Evolutionary conservation across 352 stramenopile genomes (phyloP).

Genomic region (Pythium volutum): DNA sequence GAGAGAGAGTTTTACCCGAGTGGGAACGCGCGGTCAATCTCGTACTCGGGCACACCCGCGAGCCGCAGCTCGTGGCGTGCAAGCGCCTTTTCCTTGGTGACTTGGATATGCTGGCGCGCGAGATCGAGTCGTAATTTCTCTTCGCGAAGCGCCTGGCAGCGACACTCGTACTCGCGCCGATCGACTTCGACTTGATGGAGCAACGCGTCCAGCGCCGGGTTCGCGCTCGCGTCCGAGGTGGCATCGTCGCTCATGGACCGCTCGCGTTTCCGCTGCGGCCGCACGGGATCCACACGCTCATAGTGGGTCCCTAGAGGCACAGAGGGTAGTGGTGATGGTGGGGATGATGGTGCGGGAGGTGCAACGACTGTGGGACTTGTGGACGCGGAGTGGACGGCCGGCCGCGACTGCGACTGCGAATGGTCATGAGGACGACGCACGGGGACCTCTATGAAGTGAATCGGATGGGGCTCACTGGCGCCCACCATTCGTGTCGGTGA

Average conservation of each 20-base stretch:
- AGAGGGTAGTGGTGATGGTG: neutral
- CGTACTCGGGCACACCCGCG: slow-evolving; percentile 18
- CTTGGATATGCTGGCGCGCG: slow-evolving; percentile 5
- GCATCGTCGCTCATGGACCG: neutral
- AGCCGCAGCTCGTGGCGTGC: slow-evolving; percentile 13
- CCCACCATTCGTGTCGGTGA: neutral
- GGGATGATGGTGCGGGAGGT: neutral
- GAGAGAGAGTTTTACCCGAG: no score
- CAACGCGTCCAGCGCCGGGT: neutral
- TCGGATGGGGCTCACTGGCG: no score
- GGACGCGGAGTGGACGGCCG: neutral
- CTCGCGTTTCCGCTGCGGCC: neutral
- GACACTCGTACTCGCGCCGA: neutral
- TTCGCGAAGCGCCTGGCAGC: slow-evolving; percentile 1
- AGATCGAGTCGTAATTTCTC: slow-evolving; percentile 1
- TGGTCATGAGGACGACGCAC: no score
- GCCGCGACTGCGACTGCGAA: neutral
- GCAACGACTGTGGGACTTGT: neutral
- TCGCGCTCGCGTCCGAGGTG: neutral
- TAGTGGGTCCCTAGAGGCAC: neutral
- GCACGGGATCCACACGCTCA: neutral
- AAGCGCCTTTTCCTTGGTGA: slow-evolving; percentile 18
- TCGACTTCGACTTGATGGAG: neutral
- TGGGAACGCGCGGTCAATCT: slow-evolving; percentile 18
- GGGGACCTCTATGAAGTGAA: no score